These are phyloP conservation scores for Phytophthora agathidicida DNA, from an alignment of 352 stramenopile genomes.

Conservation along the genomic window DNA sequence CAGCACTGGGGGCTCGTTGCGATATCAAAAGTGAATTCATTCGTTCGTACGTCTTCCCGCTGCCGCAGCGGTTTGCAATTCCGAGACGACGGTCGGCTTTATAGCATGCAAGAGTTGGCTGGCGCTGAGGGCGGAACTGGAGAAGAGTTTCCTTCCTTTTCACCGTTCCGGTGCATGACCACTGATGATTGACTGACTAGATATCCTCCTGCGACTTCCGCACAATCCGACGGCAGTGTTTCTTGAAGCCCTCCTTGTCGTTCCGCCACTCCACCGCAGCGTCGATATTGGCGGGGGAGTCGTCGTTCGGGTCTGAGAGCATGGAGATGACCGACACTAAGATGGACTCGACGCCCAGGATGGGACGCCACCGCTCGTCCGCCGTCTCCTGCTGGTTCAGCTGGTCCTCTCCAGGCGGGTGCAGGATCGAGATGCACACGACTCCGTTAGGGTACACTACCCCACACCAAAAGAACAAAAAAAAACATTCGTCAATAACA, in stretches of 20 bases:
- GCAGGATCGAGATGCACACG: constrained; percentile 99
- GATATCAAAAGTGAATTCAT: constrained; percentile 33
- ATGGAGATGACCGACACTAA: constrained; percentile 98
- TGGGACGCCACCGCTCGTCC: constrained; percentile 98
- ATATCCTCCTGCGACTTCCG: constrained; percentile 94
- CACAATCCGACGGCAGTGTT: constrained; percentile 89
- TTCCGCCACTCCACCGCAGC: constrained; percentile 95
- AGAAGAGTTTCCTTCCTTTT: no score
- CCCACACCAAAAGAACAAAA: constrained; percentile 1
- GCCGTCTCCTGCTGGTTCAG: constrained; percentile 98
- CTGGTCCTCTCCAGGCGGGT: constrained; percentile 97
- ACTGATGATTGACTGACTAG: constrained; percentile 46
- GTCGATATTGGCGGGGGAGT: constrained; percentile 99
- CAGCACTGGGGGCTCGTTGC: not conserved
- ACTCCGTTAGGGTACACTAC: constrained; percentile 98
- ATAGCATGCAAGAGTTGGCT: constrained; percentile 20
- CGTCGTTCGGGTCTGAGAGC: constrained; percentile 99
- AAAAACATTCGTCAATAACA: constrained; percentile 5
- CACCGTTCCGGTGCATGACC: constrained; percentile 2
- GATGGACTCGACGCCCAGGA: constrained; percentile 96
- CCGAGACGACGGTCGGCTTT: constrained; percentile 21
- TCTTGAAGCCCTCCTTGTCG: constrained; percentile 95
- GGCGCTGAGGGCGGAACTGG: not conserved
- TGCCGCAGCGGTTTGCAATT: constrained; percentile 3
- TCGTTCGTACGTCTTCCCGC: constrained; percentile 4